Conservation (phyloP, 805 yeast species). For the Kodamaea laetipori region DNA sequence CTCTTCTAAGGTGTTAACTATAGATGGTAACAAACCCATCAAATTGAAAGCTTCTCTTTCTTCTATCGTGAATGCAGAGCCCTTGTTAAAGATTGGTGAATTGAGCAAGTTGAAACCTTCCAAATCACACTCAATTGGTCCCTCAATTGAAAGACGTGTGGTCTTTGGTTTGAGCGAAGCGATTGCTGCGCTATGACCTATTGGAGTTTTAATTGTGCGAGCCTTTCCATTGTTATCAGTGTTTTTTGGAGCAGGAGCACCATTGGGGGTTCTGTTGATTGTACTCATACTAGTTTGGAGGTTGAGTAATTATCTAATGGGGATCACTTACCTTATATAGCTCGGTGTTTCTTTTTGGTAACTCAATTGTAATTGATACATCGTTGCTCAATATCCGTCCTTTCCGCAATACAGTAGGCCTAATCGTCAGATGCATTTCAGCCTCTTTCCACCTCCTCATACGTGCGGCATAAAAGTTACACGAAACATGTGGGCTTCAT, state of each 20-base stretch:
- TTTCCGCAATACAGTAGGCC: too few species aligned
- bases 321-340: too few species aligned
- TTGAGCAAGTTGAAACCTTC: constrained; percentile 78
- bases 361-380: too few species aligned
- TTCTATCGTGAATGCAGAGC: constrained; percentile 87
- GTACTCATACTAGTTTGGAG: too few species aligned
- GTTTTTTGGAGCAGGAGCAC: too few species aligned
- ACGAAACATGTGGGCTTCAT: too few species aligned
- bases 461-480: too few species aligned
- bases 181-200: constrained; percentile 58
- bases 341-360: too few species aligned
- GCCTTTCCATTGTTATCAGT: constrained; percentile 37
- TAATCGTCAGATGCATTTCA: too few species aligned
- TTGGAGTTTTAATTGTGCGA: constrained; percentile 62
- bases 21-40: constrained; percentile 80
- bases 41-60: constrained; percentile 83
- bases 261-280: neutral
- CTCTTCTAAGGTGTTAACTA: constrained; percentile 79
- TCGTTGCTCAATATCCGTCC: too few species aligned
- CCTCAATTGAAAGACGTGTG: constrained; percentile 67
- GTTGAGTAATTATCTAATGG: too few species aligned
- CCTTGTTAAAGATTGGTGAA: constrained; percentile 88
- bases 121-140: constrained; percentile 78
- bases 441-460: too few species aligned
- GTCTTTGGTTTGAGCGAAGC: constrained; percentile 54